Evolutionary conservation across 2,329 filamentous ascomycete species (phyloP).

Genomic region (Paramyrothecium roridum): DNA sequence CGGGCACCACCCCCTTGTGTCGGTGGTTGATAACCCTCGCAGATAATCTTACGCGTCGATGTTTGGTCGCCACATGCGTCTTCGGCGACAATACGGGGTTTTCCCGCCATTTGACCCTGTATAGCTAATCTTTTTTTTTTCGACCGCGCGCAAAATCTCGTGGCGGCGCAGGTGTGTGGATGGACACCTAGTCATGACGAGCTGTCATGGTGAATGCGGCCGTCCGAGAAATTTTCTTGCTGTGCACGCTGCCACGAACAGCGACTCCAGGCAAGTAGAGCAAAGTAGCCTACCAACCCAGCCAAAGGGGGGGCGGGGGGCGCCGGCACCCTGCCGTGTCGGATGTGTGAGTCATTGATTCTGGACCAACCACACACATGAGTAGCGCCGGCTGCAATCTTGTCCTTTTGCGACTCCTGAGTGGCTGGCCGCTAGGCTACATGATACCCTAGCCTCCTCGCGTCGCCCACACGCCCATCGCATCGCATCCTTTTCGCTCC

Average conservation of each 20-base stretch:
- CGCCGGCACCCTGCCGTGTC: slow-evolving; percentile 1
- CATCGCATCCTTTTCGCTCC: too few species aligned
- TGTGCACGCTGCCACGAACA: neutral
- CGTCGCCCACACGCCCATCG: neutral
- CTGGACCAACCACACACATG: slow-evolving; percentile 12
- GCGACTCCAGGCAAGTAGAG: neutral
- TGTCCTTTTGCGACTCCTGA: slow-evolving; percentile 27
- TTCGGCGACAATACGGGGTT: neutral
- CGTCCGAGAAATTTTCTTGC: neutral
- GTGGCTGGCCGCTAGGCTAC: slow-evolving; percentile 23
- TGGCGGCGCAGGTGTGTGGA: neutral
- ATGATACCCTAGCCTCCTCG: neutral
- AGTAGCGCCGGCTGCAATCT: slow-evolving; percentile 17
- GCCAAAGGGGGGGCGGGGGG: slow-evolving; percentile 6
- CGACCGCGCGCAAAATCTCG: neutral
- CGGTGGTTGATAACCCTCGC: neutral
- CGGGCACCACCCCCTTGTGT: neutral
- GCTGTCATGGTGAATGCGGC: neutral
- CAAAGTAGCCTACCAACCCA: too few species aligned
- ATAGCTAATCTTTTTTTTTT: neutral
- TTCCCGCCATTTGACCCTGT: neutral
- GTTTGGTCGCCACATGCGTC: neutral
- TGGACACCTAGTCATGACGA: neutral
- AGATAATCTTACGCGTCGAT: neutral
- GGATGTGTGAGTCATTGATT: slow-evolving; percentile 23